These are phyloP conservation scores for Hyaloscypha finlandica DNA, from an alignment of 495 filamentous ascomycete species.

Conservation along the genomic window DNA sequence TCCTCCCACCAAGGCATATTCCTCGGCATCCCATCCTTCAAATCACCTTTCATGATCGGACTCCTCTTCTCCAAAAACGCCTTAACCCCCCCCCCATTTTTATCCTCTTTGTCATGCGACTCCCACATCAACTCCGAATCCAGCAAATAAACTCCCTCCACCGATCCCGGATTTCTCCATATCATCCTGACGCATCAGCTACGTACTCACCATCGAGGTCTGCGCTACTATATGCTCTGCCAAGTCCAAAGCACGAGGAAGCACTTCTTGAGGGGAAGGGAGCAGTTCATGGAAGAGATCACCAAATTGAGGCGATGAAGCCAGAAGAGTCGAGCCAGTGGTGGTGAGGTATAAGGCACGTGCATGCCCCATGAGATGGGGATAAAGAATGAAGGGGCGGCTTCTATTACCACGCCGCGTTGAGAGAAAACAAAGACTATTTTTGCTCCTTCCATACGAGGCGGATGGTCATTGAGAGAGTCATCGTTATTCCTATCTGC, in stretches of 20 bases:
- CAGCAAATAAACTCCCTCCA: constrained; percentile 44
- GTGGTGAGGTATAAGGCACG: constrained; percentile 7
- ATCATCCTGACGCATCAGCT: constrained; percentile 11
- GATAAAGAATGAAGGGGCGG: constrained; percentile 50
- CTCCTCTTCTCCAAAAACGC: constrained; percentile 47
- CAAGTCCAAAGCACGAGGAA: constrained; percentile 2
- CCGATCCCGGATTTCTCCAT: constrained; percentile 8
- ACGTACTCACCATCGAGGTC: constrained; percentile 8
- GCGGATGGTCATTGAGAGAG: constrained; percentile 58
- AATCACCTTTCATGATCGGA: constrained; percentile 7
- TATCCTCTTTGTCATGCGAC: constrained; percentile 50
- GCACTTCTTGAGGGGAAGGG: constrained; percentile 6
- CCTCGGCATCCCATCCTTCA: constrained; percentile 7
- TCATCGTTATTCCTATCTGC: constrained; percentile 64
- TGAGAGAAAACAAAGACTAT: constrained; percentile 65
- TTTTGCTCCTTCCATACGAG: constrained; percentile 53
- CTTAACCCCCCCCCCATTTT: constrained; percentile 47
- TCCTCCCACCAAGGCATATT: constrained; percentile 9
- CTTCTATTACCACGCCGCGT: constrained; percentile 61
- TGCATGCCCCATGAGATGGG: constrained; percentile 6
- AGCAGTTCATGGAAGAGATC: constrained; percentile 7
- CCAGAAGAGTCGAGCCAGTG: constrained; percentile 3
- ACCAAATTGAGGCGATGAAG: constrained; percentile 10
- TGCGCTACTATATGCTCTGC: constrained; percentile 6
- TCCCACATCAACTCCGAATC: constrained; percentile 57